These are phyloP conservation scores for Raphanus sativus DNA, from an alignment of 345 rosid species.

Conservation along the genomic window DNA sequence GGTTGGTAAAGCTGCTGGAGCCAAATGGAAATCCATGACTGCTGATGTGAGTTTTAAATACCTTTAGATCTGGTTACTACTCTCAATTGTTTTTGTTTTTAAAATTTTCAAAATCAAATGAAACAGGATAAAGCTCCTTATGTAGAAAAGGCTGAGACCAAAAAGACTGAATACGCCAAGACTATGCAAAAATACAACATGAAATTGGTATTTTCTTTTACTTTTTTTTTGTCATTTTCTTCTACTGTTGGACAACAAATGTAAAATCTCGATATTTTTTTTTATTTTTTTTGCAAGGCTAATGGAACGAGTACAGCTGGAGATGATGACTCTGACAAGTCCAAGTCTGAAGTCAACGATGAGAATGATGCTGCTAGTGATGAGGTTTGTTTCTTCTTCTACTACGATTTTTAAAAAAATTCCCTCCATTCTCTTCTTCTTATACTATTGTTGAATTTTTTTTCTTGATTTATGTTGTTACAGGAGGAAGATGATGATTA, in stretches of 20 bases:
- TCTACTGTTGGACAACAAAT: background rate
- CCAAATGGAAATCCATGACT: constrained; percentile 64
- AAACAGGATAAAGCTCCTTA: constrained; percentile 68
- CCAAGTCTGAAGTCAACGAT: constrained; percentile 61
- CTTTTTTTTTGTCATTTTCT: background rate
- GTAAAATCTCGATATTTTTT: background rate
- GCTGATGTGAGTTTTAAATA: constrained; percentile 48
- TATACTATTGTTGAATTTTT: no score
- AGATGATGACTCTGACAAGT: constrained; percentile 75
- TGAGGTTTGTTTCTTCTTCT: background rate
- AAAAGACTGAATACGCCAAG: constrained; percentile 62
- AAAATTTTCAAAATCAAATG: background rate
- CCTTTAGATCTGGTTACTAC: background rate
- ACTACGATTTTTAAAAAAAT: no score
- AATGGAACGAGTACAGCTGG: constrained; percentile 46
- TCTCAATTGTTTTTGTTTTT: background rate
- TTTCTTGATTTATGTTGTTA: background rate
- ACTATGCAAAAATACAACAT: constrained; percentile 58
- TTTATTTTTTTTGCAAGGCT: constrained; percentile 45
- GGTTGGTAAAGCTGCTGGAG: constrained; percentile 85
- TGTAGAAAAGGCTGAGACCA: constrained; percentile 51
- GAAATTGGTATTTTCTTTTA: constrained; percentile 45
- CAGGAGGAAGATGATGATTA: constrained; percentile 58
- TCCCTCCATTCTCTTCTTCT: no score
- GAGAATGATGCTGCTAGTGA: constrained; percentile 23